These are phyloP conservation scores for Penicillium glabrum DNA, from an alignment of 2,329 filamentous ascomycete genomes.

Conservation along the genomic window DNA sequence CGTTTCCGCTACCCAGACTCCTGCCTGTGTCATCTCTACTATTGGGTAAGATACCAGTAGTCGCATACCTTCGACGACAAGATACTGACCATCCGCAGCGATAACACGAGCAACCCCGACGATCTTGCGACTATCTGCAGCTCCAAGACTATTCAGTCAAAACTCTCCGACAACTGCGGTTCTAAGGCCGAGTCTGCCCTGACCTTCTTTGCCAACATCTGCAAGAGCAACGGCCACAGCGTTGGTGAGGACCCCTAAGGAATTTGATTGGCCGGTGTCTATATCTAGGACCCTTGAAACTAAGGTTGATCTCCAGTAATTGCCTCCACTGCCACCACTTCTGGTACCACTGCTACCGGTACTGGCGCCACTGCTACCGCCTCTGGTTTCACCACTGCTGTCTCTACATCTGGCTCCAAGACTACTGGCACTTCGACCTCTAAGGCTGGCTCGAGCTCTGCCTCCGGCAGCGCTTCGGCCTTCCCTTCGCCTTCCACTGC, in stretches of 20 bases:
- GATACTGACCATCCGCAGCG: conserved; percentile 12
- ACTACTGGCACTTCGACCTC: conserved; percentile 18
- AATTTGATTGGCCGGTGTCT: not conserved
- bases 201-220: conserved; percentile 40
- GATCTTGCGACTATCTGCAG: conserved; percentile 43
- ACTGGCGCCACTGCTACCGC: conserved; percentile 32
- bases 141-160: conserved; percentile 33
- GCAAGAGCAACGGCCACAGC: conserved; percentile 39
- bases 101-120: conserved; percentile 33
- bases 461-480: conserved; percentile 8
- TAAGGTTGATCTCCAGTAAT: conserved; percentile 4
- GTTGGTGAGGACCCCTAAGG: conserved; percentile 35
- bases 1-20: conserved; percentile 45
- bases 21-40: conserved; percentile 52
- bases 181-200: conserved; percentile 34
- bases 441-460: conserved; percentile 11
- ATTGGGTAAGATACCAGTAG: conserved; percentile 46
- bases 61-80: not conserved
- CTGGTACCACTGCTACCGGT: conserved; percentile 19
- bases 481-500: conserved; percentile 22
- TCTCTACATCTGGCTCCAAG: conserved; percentile 19
- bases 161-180: conserved; percentile 38
- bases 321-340: conserved; percentile 8
- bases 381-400: conserved; percentile 23
- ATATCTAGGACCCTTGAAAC: not conserved